phyloP scores from a whole-genome alignment of 805 yeast genomes.

The Yamadazyma nakazawae region DNA sequence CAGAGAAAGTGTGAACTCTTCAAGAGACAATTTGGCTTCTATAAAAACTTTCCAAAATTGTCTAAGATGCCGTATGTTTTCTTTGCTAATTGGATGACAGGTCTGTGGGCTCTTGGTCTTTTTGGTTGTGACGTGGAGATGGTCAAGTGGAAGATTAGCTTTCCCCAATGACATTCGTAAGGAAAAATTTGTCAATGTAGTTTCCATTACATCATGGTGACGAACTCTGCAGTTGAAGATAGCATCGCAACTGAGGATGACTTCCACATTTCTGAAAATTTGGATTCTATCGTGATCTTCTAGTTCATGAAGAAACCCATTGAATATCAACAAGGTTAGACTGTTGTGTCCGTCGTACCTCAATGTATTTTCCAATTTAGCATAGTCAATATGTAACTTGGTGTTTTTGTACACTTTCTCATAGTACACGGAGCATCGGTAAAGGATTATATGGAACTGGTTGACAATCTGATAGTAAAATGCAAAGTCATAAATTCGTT shows the following conservation, averaged over 20 bases:
- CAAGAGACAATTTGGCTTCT: constrained; percentile 20
- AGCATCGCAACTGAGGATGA: constrained; percentile 20
- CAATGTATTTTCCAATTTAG: constrained; percentile 19
- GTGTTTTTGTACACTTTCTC: constrained; percentile 11
- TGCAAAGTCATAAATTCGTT: constrained; percentile 18
- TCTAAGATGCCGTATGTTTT: constrained; percentile 2
- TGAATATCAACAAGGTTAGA: constrained; percentile 16
- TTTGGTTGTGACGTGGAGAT: background rate
- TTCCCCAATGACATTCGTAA: constrained; percentile 17
- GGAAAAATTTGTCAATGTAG: constrained; percentile 15
- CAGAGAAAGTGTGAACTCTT: constrained; percentile 23
- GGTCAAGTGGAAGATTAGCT: constrained; percentile 18
- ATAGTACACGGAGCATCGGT: constrained; percentile 14
- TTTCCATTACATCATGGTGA: constrained; percentile 7
- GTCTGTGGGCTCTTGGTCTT: background rate
- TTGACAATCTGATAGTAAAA: constrained; percentile 20
- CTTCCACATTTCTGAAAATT: constrained; percentile 25
- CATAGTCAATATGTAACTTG: constrained; percentile 20
- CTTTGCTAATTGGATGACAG: constrained; percentile 12
- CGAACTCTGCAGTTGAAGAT: constrained; percentile 16
- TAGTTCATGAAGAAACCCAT: constrained; percentile 21
- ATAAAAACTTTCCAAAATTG: constrained; percentile 12
- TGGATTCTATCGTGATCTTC: constrained; percentile 15
- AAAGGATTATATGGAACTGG: constrained; percentile 23
- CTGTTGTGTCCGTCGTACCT: constrained; percentile 15